phyloP scores from a whole-genome alignment of 768 basidiomycete species.

The Boletales sp. region DNA sequence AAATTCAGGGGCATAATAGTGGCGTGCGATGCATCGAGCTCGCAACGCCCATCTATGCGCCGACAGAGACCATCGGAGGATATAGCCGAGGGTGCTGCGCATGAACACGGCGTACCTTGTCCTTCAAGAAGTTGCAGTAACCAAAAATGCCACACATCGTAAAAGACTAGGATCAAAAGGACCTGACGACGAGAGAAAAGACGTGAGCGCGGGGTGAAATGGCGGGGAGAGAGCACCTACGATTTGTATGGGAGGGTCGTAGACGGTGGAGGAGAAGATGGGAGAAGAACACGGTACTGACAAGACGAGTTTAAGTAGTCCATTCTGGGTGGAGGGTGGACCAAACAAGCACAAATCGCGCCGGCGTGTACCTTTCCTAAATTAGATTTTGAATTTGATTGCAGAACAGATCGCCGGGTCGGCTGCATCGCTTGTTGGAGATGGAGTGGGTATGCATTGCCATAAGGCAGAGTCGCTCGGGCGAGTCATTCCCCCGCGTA shows the following conservation, averaged over 20 bases:
- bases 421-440: conserved; percentile 7
- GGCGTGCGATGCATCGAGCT: neutral
- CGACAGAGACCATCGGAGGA: neutral
- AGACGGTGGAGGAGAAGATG: conserved; percentile 21
- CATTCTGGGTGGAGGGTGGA: conserved; percentile 27
- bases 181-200: conserved; percentile 1
- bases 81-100: neutral
- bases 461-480: conserved; percentile 1
- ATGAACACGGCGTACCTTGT: conserved; percentile 61
- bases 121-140: conserved; percentile 92
- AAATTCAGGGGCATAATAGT: conserved; percentile 2
- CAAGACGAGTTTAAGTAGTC: conserved; percentile 28
- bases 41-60: conserved; percentile 9
- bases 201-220: conserved; percentile 1
- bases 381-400: conserved; percentile 4
- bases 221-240: conserved; percentile 6
- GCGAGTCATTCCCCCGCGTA: neutral
- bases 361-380: conserved; percentile 5
- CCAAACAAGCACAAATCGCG: conserved; percentile 30
- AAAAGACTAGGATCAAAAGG: conserved; percentile 2
- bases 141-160: conserved; percentile 94
- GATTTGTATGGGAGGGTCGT: conserved; percentile 4
- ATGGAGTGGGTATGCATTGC: conserved; percentile 11
- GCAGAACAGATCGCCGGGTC: conserved; percentile 13
- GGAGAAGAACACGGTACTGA: conserved; percentile 9